phyloP scores from a whole-genome alignment of 2,329 filamentous ascomycete species.

The Penicillium sp. region DNA sequence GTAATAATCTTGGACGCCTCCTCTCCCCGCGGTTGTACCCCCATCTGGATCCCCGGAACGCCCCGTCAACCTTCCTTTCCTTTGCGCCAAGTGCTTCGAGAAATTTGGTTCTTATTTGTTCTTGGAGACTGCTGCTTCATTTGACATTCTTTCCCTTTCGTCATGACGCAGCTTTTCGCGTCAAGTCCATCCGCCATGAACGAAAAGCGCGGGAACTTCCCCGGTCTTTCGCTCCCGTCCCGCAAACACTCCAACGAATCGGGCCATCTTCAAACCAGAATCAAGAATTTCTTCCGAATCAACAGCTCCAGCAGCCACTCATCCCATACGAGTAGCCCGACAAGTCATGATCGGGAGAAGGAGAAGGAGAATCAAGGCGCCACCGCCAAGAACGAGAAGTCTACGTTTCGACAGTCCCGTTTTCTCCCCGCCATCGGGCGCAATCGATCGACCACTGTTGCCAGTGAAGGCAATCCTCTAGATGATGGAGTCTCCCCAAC shows the following conservation, averaged over 20 bases:
- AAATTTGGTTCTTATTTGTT: conserved; percentile 4
- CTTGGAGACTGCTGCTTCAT: not conserved
- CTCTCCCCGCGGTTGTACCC: conserved; percentile 15
- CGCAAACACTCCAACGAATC: conserved; percentile 43
- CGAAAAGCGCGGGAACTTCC: conserved; percentile 45
- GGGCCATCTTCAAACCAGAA: conserved; percentile 55
- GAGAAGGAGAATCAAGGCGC: conserved; percentile 41
- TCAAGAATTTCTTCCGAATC: conserved; percentile 66
- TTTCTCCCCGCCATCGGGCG: conserved; percentile 84
- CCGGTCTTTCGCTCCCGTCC: conserved; percentile 41
- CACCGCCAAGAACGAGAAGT: conserved; percentile 57
- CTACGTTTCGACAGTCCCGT: conserved; percentile 72
- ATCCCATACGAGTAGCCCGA: conserved; percentile 31
- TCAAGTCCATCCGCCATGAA: conserved; percentile 38
- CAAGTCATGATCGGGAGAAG: conserved; percentile 25
- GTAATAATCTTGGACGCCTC: too few species aligned
- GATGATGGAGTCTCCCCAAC: conserved; percentile 88
- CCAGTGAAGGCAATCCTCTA: conserved; percentile 84
- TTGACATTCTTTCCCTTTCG: conserved; percentile 6
- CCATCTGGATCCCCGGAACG: conserved; percentile 14
- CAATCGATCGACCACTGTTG: conserved; percentile 82
- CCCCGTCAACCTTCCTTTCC: conserved; percentile 11
- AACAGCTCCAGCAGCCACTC: conserved; percentile 48
- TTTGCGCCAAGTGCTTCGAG: conserved; percentile 9
- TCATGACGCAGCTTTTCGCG: conserved; percentile 43